phyloP scores from a whole-genome alignment of 495 filamentous ascomycete species.

The Penicilliopsis zonata region DNA sequence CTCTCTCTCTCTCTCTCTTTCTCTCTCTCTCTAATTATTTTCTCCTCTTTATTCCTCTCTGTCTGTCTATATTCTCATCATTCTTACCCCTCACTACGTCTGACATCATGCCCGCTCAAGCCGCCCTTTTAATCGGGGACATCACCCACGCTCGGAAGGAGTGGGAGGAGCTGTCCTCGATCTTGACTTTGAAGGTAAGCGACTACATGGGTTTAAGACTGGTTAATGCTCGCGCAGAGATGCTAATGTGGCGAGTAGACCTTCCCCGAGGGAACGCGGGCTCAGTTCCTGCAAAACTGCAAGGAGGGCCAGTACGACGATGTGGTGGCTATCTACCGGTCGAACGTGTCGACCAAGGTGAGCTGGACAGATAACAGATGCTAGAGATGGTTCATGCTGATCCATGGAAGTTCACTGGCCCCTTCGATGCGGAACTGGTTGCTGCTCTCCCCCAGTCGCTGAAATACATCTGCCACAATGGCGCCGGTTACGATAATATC shows the following conservation, averaged over 20 bases:
- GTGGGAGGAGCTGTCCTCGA: slow-evolving; percentile 41
- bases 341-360: slow-evolving; percentile 46
- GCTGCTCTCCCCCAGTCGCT: slow-evolving; percentile 49
- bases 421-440: slow-evolving; percentile 48
- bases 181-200: slow-evolving; percentile 41
- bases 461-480: slow-evolving; percentile 75
- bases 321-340: slow-evolving; percentile 45
- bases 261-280: slow-evolving; percentile 38
- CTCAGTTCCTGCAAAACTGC: slow-evolving; percentile 41
- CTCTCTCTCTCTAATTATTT: slow-evolving; percentile 1
- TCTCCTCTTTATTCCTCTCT: slow-evolving; percentile 3
- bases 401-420: slow-evolving; percentile 41
- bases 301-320: slow-evolving; percentile 43
- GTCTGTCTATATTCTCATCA: slow-evolving; percentile 1
- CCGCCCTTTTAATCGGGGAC: slow-evolving; percentile 44
- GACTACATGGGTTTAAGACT: not conserved
- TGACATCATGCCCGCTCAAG: slow-evolving; percentile 22
- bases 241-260: slow-evolving; percentile 33
- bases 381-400: slow-evolving; percentile 1
- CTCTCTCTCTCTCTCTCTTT: too few species aligned
- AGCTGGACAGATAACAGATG: slow-evolving; percentile 2
- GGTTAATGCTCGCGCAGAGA: not conserved
- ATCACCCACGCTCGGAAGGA: slow-evolving; percentile 42
- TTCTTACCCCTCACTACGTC: slow-evolving; percentile 1
- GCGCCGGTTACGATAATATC: slow-evolving; percentile 77